Conservation (phyloP, 257 asterid species). For the Fraxinus pennsylvanica region DNA sequence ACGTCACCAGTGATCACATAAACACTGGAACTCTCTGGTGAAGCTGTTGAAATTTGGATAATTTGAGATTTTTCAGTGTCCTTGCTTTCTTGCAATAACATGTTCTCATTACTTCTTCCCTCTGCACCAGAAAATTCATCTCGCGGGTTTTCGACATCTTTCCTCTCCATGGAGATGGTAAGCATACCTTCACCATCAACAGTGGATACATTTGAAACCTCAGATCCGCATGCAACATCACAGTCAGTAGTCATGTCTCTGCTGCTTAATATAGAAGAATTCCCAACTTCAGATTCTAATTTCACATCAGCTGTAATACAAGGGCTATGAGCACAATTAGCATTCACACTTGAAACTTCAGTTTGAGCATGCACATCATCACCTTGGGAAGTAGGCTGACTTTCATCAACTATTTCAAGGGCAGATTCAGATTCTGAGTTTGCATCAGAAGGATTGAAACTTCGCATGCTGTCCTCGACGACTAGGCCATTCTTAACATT, state of each 20-base stretch:
- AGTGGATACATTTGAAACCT: slow-evolving; percentile 32
- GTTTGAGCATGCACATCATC: slow-evolving; percentile 28
- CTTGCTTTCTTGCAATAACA: slow-evolving; percentile 30
- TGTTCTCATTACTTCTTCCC: slow-evolving; percentile 22
- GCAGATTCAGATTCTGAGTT: slow-evolving; percentile 26
- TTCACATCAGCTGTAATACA: slow-evolving; percentile 38
- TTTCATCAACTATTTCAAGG: slow-evolving; percentile 21
- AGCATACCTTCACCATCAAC: slow-evolving; percentile 30
- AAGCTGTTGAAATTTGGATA: slow-evolving; percentile 31
- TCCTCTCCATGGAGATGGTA: slow-evolving; percentile 28
- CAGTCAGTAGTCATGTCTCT: slow-evolving; percentile 30
- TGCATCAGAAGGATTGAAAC: slow-evolving; percentile 15
- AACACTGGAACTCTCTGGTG: slow-evolving; percentile 46
- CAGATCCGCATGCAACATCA: slow-evolving; percentile 34
- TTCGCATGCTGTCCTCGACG: slow-evolving; percentile 11
- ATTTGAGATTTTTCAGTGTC: slow-evolving; percentile 35
- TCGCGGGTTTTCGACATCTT: slow-evolving; percentile 33
- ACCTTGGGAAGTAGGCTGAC: slow-evolving; percentile 23
- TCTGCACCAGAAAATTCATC: slow-evolving; percentile 34
- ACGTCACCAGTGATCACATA: slow-evolving; percentile 36
- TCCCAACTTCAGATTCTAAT: slow-evolving; percentile 35
- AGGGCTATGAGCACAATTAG: slow-evolving; percentile 26
- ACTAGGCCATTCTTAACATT: slow-evolving; percentile 20
- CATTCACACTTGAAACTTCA: slow-evolving; percentile 26
- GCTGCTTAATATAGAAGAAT: slow-evolving; percentile 29